Conservation (phyloP, 2,329 filamentous ascomycete genomes). For the Aureobasidium melanogenum region DNA sequence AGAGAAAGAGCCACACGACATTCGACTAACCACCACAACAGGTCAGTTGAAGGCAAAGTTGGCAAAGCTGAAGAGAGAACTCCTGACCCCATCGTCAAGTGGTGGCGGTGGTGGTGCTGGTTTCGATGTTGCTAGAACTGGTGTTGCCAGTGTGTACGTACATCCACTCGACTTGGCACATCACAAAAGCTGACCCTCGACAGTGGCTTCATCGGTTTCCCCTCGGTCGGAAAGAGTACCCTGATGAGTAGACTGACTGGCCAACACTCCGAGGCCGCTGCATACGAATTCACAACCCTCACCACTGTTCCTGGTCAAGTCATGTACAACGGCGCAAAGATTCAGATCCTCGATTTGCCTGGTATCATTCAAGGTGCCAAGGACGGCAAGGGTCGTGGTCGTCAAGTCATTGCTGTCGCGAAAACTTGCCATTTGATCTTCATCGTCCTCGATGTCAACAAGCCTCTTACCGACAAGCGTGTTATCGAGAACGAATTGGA, state of each 20-base stretch:
- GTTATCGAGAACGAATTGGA: constrained; percentile 93
- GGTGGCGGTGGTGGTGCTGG: constrained; percentile 80
- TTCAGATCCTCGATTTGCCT: constrained; percentile 92
- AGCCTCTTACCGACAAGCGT: constrained; percentile 92
- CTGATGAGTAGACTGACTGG: constrained; percentile 91
- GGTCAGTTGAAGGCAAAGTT: constrained; percentile 94
- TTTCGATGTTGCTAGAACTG: constrained; percentile 95
- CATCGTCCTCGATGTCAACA: constrained; percentile 97
- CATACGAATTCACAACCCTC: constrained; percentile 97
- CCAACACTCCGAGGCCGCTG: constrained; percentile 92
- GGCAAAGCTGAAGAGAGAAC: constrained; percentile 92
- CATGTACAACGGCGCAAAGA: constrained; percentile 89
- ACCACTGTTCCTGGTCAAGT: constrained; percentile 97
- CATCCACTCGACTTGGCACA: neutral
- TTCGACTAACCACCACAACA: constrained; percentile 18
- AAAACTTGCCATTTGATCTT: constrained; percentile 99
- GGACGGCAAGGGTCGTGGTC: constrained; percentile 89
- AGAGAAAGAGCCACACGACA: neutral
- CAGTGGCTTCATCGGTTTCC: constrained; percentile 88
- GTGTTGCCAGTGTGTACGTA: constrained; percentile 77
- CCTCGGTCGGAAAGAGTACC: constrained; percentile 96
- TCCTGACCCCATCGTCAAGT: constrained; percentile 71
- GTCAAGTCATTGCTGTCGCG: constrained; percentile 96
- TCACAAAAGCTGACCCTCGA: neutral
- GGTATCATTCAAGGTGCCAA: constrained; percentile 97